These are phyloP conservation scores for Nannochloris sp. DNA, from an alignment of 139 green algal genomes.

Conservation along the genomic window DNA sequence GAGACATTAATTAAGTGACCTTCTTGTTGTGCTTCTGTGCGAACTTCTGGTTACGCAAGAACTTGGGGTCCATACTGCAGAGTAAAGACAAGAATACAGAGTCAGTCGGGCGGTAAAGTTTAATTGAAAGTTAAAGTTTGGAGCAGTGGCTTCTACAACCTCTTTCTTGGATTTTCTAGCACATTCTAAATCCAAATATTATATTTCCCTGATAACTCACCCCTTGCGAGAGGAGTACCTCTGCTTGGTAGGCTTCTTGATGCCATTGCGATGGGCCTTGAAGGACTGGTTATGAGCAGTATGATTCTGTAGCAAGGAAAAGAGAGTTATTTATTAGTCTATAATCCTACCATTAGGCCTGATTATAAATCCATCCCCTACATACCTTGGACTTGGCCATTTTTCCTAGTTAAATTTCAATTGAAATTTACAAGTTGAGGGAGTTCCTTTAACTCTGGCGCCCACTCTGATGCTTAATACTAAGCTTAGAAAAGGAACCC, in stretches of 20 bases:
- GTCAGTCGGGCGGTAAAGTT: background rate
- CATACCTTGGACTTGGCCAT: constrained; percentile 8
- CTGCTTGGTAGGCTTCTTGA: constrained; percentile 86
- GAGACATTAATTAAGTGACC: too few relatives aligned
- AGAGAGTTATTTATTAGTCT: too few relatives aligned
- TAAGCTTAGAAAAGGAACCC: too few relatives aligned
- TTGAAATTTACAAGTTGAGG: background rate
- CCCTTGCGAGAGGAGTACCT: constrained; percentile 61
- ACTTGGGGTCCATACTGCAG: constrained; percentile 84
- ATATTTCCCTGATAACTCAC: constrained; percentile 40
- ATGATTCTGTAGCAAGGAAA: constrained; percentile 69
- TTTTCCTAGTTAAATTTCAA: background rate
- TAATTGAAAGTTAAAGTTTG: too few relatives aligned
- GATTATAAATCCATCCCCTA: too few relatives aligned
- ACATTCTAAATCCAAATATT: background rate
- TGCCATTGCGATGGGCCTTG: constrained; percentile 88
- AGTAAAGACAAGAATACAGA: background rate
- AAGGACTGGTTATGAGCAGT: constrained; percentile 89
- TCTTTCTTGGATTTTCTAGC: too few relatives aligned
- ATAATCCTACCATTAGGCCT: too few relatives aligned
- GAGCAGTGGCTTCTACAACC: too few relatives aligned
- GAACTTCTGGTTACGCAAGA: constrained; percentile 87
- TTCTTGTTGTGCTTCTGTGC: constrained; percentile 48
- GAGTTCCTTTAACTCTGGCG: too few relatives aligned
- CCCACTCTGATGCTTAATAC: too few relatives aligned